Conservation (phyloP, 78 protist species). For the Dictyostelium citrinum region DNA sequence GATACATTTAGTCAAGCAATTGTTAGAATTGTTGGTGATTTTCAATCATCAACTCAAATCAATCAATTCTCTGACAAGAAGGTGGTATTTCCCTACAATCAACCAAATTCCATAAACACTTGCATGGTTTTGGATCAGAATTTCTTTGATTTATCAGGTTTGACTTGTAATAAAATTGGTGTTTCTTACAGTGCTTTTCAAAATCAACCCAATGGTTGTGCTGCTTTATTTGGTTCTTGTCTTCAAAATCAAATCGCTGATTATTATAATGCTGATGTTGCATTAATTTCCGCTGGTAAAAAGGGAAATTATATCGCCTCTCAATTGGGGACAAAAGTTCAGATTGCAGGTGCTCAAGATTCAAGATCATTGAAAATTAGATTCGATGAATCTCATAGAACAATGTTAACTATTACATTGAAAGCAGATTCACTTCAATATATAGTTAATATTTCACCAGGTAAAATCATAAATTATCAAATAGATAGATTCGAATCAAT, state of each 20-base stretch:
- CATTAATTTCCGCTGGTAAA: neutral
- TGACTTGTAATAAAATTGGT: conserved; percentile 8
- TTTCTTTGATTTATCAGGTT: neutral
- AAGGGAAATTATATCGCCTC: neutral
- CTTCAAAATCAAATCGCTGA: conserved; percentile 9
- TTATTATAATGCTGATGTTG: neutral
- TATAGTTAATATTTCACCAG: neutral
- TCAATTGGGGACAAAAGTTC: neutral
- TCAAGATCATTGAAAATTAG: neutral
- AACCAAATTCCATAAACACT: neutral
- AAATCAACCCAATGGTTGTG: conserved; percentile 48
- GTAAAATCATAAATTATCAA: neutral
- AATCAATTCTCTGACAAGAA: neutral
- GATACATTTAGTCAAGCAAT: neutral
- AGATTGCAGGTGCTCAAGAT: neutral
- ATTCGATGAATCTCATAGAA: neutral
- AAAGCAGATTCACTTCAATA: neutral
- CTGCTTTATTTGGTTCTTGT: neutral
- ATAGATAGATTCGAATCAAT: conserved; percentile 18
- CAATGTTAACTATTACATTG: neutral
- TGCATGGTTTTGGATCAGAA: neutral
- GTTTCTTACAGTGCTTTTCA: conserved; percentile 10
- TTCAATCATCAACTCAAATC: neutral
- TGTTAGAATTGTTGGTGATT: conserved; percentile 8
- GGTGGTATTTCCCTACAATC: neutral